Base-by-base conservation (phyloP, 1,284 basidiomycete species). In the Coriolopsis trogii region DNA sequence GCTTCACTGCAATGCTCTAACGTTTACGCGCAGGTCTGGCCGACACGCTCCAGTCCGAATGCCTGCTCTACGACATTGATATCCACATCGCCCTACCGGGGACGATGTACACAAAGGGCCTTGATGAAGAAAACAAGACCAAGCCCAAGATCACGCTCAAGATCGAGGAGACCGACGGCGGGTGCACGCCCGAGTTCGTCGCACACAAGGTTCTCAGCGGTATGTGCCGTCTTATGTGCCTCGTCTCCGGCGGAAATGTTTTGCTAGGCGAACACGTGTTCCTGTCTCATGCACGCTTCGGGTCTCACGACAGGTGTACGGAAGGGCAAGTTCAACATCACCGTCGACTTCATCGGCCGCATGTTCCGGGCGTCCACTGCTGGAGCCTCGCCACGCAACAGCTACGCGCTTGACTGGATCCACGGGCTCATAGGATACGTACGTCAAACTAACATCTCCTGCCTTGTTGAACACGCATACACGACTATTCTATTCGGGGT, bases 71-170 rank as follows among this genome's bases (percentile, higher is more conserved):
- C 65, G 81, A 79, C 46, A 91, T 95, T 65, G 74, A 78, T 38
- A 84, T 95, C 1, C 94, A 96, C 63, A 84, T 94, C 47, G 95
- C 87, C 73, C 90, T 94, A 72, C 94, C 95, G 0, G 83, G 81
- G 0, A 95, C 92, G 0, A 97, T 98, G 72, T 80, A 80, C 53
- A 87, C 84, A 0, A 90, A 93, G 0, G 93, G 94, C 0, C 89
- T 80, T 60, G 85, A 87, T 9, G 79, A 83, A 57, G 95, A 98
- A 67, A 87, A 92, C 66, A 84, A 81, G 67, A 81, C 78, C 29
- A 98, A 98, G 65, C 95, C 94, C 0, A 75, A 76, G 28, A 77
- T 98, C 47, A 89, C 87, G 3, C 79, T 81, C 56, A 85, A 89
- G 62, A 88, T 98, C 38, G 95, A 97, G 66, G 90, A 89, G 49